These are phyloP conservation scores for Chlamydomonas schloesseri DNA, from an alignment of 139 green algal genomes.

Conservation along the genomic window DNA sequence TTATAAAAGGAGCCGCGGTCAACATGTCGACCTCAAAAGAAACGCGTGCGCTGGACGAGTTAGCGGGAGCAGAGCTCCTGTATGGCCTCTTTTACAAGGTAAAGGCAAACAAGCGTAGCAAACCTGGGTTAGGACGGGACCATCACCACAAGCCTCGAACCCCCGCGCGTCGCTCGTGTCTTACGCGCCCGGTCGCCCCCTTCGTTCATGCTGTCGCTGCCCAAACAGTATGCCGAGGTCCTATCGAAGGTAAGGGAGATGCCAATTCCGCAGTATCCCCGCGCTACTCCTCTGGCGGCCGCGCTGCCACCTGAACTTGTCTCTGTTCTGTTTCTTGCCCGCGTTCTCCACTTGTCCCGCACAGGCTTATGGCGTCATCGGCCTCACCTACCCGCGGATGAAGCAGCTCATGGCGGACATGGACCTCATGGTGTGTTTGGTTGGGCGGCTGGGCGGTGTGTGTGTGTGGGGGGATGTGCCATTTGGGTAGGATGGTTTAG, in stretches of 20 bases:
- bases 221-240: neutral
- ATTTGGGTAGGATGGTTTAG: too few species aligned
- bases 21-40: neutral
- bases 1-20: too few species aligned
- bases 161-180: neutral
- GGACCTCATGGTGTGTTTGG: constrained; percentile 52
- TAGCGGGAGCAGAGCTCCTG: neutral
- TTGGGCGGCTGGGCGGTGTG: too few species aligned
- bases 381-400: constrained; percentile 12
- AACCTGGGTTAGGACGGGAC: too few species aligned
- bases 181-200: neutral
- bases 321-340: too few species aligned
- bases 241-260: neutral
- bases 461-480: too few species aligned
- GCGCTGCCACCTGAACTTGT: too few species aligned
- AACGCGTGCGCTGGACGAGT: neutral
- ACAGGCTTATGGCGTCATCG: neutral
- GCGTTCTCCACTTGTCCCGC: too few species aligned
- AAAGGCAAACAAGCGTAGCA: neutral
- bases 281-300: too few species aligned
- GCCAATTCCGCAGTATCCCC: too few species aligned
- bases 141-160: too few species aligned
- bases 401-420: constrained; percentile 45
- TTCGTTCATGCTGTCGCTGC: neutral
- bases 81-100: neutral